phyloP scores from a whole-genome alignment of 805 yeast genomes.

The Naumovozyma castellii region DNA sequence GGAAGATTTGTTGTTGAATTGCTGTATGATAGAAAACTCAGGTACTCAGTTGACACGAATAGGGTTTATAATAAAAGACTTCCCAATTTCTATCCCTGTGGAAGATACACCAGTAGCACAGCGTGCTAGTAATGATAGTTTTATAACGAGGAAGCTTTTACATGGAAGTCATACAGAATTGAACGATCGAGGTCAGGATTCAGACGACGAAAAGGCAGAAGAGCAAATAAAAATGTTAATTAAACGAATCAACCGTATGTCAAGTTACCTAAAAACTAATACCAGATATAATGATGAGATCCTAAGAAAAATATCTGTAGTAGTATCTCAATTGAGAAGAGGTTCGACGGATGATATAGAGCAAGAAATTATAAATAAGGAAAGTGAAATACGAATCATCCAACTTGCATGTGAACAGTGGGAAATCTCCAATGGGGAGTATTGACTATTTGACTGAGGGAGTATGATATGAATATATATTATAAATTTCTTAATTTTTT shows the following conservation, averaged over 20 bases:
- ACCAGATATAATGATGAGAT: conserved; percentile 9
- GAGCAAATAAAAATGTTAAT: conserved; percentile 6
- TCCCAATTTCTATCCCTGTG: not conserved
- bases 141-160: too few relatives aligned
- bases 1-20: not conserved
- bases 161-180: too few relatives aligned
- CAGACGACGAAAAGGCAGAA: not conserved
- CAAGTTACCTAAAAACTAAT: conserved; percentile 11
- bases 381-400: conserved; percentile 18
- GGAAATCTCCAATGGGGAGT: conserved; percentile 13
- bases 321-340: conserved; percentile 15
- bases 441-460: too few relatives aligned
- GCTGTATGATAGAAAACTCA: conserved; percentile 1
- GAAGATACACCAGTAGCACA: not conserved
- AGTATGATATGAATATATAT: too few relatives aligned
- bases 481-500: too few relatives aligned
- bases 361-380: conserved; percentile 17
- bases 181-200: too few relatives aligned
- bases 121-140: too few relatives aligned
- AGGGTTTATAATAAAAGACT: conserved; percentile 2
- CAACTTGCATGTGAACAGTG: conserved; percentile 23
- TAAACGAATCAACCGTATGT: conserved; percentile 12
- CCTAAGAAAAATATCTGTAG: conserved; percentile 14
- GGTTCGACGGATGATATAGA: conserved; percentile 20
- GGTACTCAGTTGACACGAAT: conserved; percentile 3